phyloP scores from a whole-genome alignment of 768 basidiomycete species.

The Coprinopsis cinerea region DNA sequence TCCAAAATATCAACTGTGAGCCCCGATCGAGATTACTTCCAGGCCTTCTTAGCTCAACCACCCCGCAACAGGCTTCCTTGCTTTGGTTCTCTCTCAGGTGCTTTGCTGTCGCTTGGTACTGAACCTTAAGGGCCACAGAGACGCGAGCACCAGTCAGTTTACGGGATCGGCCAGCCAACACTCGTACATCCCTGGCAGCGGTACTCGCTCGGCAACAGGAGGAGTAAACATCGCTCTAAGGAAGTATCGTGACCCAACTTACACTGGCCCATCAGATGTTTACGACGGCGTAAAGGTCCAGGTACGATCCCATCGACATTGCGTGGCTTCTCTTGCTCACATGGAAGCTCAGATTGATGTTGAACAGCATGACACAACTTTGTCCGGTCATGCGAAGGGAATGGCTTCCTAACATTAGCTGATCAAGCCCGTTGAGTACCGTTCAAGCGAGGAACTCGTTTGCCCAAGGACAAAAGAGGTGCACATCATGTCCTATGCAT shows the following conservation, averaged over 20 bases:
- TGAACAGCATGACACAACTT: background rate
- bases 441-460: too few relatives aligned
- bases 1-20: slow-evolving; percentile 16
- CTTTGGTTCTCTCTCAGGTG: slow-evolving; percentile 13
- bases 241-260: slow-evolving; percentile 8
- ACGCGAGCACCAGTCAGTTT: background rate
- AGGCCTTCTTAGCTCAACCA: background rate
- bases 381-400: background rate
- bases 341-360: slow-evolving; percentile 9
- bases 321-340: background rate
- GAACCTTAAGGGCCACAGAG: slow-evolving; percentile 8
- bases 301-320: slow-evolving; percentile 1
- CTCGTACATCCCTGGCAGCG: slow-evolving; percentile 3
- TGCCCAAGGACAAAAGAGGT: too few relatives aligned
- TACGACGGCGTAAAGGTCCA: slow-evolving; percentile 15
- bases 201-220: slow-evolving; percentile 1
- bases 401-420: background rate
- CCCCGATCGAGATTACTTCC: background rate
- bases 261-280: slow-evolving; percentile 1
- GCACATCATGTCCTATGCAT: too few relatives aligned
- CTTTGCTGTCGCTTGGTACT: slow-evolving; percentile 15
- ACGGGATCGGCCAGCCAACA: slow-evolving; percentile 3
- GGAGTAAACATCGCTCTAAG: slow-evolving; percentile 12
- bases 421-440: too few relatives aligned
- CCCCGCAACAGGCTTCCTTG: slow-evolving; percentile 10